Conservation (phyloP, 2,329 filamentous ascomycete genomes). For the Sporothrix dimorphospora region DNA sequence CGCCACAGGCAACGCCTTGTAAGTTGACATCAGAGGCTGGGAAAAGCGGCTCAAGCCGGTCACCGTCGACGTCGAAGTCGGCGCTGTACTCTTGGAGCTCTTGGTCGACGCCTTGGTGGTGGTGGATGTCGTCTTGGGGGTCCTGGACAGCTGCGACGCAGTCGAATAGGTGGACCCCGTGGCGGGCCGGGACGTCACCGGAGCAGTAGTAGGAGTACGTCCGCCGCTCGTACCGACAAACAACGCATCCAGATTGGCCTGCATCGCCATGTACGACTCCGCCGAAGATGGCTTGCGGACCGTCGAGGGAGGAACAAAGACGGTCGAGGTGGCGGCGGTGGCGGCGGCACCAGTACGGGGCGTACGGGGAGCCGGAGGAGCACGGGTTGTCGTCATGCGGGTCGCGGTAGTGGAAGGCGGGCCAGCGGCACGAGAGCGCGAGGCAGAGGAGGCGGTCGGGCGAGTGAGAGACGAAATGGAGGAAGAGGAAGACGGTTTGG, state of each 20-base stretch:
- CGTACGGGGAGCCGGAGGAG: not conserved
- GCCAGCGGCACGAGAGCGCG: not conserved
- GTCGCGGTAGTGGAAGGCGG: not conserved
- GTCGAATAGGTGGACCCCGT: not conserved
- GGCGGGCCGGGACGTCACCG: too few relatives aligned
- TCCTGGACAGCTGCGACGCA: too few relatives aligned
- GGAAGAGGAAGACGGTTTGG: not conserved
- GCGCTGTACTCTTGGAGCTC: not conserved
- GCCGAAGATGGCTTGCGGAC: not conserved
- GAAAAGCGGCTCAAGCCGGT: not conserved
- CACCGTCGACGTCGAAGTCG: not conserved
- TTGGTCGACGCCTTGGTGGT: not conserved
- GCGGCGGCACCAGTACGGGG: not conserved
- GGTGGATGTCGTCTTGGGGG: not conserved
- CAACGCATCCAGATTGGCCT: not conserved
- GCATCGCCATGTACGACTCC: constrained; percentile 28
- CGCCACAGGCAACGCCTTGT: not conserved
- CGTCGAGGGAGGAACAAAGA: not conserved
- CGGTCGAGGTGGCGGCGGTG: constrained; percentile 5
- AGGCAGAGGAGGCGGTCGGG: not conserved
- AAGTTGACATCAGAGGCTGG: not conserved
- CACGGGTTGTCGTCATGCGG: not conserved
- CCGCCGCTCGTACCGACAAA: not conserved
- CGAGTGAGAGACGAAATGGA: not conserved
- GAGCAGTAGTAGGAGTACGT: too few relatives aligned